These are phyloP conservation scores for Kurtzmaniella quercitrusa DNA, from an alignment of 1,139 yeast species.

Conservation along the genomic window DNA sequence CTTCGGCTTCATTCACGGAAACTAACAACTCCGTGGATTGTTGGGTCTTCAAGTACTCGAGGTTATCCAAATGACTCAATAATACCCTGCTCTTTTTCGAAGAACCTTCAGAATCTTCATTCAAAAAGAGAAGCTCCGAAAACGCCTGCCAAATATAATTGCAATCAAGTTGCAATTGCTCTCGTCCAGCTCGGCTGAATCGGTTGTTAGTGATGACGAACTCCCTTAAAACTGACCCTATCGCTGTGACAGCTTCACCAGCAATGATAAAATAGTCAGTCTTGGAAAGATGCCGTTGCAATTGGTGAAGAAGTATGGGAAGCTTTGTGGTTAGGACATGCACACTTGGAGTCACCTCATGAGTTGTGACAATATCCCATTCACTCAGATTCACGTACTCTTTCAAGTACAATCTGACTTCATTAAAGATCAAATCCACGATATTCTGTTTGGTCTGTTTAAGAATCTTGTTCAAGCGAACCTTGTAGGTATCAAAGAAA, in stretches of 20 bases:
- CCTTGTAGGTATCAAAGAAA: conserved; percentile 51
- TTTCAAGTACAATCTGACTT: conserved; percentile 47
- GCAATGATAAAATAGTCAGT: conserved; percentile 26
- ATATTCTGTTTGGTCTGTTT: conserved; percentile 35
- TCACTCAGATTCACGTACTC: conserved; percentile 43
- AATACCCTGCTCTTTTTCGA: conserved; percentile 5
- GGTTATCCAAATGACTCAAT: conserved; percentile 24
- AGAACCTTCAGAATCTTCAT: conserved; percentile 5
- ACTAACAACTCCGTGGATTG: conserved; percentile 42
- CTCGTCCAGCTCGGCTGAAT: conserved; percentile 54
- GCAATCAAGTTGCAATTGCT: conserved; percentile 55
- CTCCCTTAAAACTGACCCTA: conserved; percentile 51
- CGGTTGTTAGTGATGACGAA: conserved; percentile 60
- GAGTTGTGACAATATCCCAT: conserved; percentile 22
- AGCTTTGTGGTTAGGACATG: conserved; percentile 28
- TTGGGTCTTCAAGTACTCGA: conserved; percentile 23
- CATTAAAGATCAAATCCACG: conserved; percentile 44
- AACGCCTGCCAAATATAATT: conserved; percentile 39
- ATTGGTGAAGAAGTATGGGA: conserved; percentile 32
- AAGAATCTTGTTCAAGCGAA: conserved; percentile 42
- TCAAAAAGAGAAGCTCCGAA: conserved; percentile 17
- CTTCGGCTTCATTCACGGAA: conserved; percentile 18
- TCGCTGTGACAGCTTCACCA: conserved; percentile 37
- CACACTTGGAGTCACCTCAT: conserved; percentile 32
- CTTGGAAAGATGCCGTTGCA: conserved; percentile 24